phyloP scores from a whole-genome alignment of 2,329 filamentous ascomycete species.

The Ceratocystis eucalypticola region DNA sequence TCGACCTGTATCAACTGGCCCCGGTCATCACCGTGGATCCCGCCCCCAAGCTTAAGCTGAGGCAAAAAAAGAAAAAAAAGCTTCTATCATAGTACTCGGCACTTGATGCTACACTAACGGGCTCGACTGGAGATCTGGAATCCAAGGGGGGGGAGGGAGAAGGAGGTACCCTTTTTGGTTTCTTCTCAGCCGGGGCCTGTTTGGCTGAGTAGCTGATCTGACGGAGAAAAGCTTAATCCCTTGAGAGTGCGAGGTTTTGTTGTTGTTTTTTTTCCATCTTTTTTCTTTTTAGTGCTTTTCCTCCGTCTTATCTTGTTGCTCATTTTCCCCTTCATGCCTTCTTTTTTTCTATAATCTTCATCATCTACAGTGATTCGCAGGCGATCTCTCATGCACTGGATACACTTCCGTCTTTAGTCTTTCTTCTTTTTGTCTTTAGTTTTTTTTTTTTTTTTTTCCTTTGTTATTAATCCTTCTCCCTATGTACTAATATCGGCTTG shows the following conservation, averaged over 20 bases:
- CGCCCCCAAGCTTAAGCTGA: too few relatives aligned
- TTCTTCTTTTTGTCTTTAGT: background rate
- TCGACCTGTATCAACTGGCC: too few relatives aligned
- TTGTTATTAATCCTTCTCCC: background rate
- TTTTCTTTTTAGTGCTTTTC: constrained; percentile 17
- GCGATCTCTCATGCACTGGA: background rate
- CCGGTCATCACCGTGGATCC: too few relatives aligned
- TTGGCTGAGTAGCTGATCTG: background rate
- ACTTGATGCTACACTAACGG: background rate
- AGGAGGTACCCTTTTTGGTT: background rate
- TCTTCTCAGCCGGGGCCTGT: background rate
- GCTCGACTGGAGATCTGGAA: background rate
- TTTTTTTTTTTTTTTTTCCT: background rate
- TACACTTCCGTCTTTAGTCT: background rate
- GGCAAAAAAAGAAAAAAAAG: background rate
- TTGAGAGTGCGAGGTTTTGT: background rate
- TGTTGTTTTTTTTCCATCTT: background rate
- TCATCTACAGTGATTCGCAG: constrained; percentile 3
- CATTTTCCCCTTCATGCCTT: constrained; percentile 10
- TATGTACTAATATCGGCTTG: too few relatives aligned
- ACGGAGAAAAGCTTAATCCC: background rate
- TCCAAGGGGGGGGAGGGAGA: background rate
- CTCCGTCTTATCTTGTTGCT: constrained; percentile 13
- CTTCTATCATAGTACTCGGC: background rate
- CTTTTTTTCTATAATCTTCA: background rate